These are phyloP conservation scores for Tetrahymena malaccensis DNA, from an alignment of 73 alveolate genomes.

Conservation along the genomic window DNA sequence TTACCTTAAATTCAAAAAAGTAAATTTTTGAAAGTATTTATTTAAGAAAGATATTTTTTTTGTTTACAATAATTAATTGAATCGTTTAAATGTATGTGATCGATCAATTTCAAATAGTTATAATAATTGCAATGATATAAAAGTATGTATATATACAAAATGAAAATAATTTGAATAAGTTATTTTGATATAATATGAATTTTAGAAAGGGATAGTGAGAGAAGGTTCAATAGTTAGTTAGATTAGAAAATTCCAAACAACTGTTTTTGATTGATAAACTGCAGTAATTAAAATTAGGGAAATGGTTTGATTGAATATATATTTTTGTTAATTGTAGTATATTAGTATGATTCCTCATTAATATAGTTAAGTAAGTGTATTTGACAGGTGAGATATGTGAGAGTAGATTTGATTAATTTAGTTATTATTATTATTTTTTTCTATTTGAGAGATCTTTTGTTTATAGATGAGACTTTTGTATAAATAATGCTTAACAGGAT, in stretches of 20 bases:
- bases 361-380: not conserved
- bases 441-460: not conserved
- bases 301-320: not conserved
- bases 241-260: not conserved
- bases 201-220: not conserved
- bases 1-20: too few relatives aligned
- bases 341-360: not conserved
- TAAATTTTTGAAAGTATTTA: too few relatives aligned
- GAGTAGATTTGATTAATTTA: not conserved
- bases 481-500: not conserved
- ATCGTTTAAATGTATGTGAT: not conserved
- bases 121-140: not conserved
- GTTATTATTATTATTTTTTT: too few relatives aligned
- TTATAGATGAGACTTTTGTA: not conserved
- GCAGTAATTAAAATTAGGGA: not conserved
- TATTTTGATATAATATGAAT: too few relatives aligned
- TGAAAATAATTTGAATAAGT: not conserved
- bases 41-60: too few relatives aligned
- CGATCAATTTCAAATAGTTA: not conserved
- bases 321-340: too few relatives aligned
- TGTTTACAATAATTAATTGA: too few relatives aligned
- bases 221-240: not conserved
- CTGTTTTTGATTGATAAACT: not conserved
- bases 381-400: not conserved
- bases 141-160: not conserved